phyloP scores from a whole-genome alignment of 345 rosid genomes.

The Boechera retrofracta region DNA sequence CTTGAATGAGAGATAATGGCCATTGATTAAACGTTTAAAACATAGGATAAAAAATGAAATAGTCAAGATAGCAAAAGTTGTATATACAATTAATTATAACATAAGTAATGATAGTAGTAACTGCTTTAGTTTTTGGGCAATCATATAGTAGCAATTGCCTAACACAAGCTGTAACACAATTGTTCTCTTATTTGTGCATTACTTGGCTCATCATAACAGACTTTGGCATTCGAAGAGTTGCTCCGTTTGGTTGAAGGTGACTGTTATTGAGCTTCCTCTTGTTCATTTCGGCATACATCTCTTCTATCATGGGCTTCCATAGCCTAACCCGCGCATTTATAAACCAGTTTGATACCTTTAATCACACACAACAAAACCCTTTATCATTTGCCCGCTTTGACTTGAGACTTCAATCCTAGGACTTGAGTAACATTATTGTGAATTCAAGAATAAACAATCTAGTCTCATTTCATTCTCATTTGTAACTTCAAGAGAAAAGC shows the following conservation, averaged over 20 bases:
- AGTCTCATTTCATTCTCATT: background rate
- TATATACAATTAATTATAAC: slow-evolving; percentile 37
- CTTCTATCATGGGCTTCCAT: slow-evolving; percentile 99
- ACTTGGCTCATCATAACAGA: slow-evolving; percentile 43
- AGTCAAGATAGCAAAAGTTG: slow-evolving; percentile 5
- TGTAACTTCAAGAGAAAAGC: background rate
- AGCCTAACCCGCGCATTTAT: slow-evolving; percentile 95
- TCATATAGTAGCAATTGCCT: slow-evolving; percentile 12
- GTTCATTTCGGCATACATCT: slow-evolving; percentile 91
- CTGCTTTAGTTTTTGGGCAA: slow-evolving; percentile 8
- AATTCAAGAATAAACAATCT: background rate
- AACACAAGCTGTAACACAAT: slow-evolving; percentile 13
- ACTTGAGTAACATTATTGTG: background rate
- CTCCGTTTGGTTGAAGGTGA: slow-evolving; percentile 49
- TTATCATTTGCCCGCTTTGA: background rate
- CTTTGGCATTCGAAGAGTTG: slow-evolving; percentile 28
- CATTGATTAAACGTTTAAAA: background rate
- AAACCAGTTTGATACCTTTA: slow-evolving; percentile 96
- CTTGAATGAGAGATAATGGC: too few relatives aligned
- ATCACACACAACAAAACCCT: slow-evolving; percentile 9
- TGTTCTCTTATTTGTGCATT: slow-evolving; percentile 24
- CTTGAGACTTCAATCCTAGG: background rate
- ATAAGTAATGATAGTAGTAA: slow-evolving; percentile 26
- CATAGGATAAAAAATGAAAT: background rate
- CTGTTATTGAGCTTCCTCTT: slow-evolving; percentile 50